Percentiles rank a stretch among this genome's conserved stretches.
phyloP scores from a whole-genome alignment of 208 protist genomes.

The Crithidia expoeki region DNA sequence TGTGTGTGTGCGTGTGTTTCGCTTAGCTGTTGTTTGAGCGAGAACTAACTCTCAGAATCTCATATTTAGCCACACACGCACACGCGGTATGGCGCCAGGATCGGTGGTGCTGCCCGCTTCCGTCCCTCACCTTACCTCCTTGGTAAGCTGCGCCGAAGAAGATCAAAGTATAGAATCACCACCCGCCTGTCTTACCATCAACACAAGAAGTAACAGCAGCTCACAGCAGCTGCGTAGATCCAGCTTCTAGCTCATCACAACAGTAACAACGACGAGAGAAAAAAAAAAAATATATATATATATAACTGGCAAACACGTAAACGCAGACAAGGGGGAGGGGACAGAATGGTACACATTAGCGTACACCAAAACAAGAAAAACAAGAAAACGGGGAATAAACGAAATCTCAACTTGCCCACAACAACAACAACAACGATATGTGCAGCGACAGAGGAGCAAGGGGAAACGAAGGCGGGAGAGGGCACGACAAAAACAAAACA shows the following conservation, averaged over 20 bases:
- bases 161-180: too few species aligned
- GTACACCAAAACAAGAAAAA: background rate
- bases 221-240: too few species aligned
- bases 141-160: background rate
- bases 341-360: too few species aligned
- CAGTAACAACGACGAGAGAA: too few species aligned
- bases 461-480: background rate
- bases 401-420: too few species aligned
- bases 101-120: too few species aligned
- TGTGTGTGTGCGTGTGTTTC: background rate
- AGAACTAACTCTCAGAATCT: too few species aligned
- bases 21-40: too few species aligned
- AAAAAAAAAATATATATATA: background rate
- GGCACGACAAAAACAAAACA: background rate
- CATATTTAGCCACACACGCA: background rate
- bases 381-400: background rate
- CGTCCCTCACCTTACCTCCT: background rate
- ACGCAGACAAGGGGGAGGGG: background rate
- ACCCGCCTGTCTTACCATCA: too few species aligned
- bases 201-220: too few species aligned
- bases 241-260: too few species aligned
- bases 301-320: background rate
- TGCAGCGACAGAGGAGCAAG: constrained; percentile 6
- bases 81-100: too few species aligned
- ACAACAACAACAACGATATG: background rate